These are phyloP conservation scores for Myxozyma geophila DNA, from an alignment of 805 yeast species.

Conservation along the genomic window DNA sequence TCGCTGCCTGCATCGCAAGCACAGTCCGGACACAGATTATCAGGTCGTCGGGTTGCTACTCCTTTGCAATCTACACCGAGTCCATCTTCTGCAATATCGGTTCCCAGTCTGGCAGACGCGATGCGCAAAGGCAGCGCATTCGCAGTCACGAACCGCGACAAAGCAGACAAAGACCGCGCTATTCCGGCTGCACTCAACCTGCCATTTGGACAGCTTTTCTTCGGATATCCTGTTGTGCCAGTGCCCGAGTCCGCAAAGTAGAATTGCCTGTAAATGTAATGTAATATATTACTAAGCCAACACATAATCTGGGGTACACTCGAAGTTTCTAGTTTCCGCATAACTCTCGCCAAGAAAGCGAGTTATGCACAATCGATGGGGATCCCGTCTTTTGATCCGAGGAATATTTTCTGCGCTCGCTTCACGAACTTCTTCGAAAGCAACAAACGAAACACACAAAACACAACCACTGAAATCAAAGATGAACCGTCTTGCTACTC, in stretches of 20 bases:
- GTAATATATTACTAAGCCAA: background rate
- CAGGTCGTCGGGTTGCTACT: conserved; percentile 21
- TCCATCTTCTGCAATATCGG: conserved; percentile 16
- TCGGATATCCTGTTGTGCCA: conserved; percentile 73
- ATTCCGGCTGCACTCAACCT: conserved; percentile 69
- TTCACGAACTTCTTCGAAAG: background rate
- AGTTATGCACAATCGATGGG: conserved; percentile 22
- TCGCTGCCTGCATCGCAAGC: conserved; percentile 7
- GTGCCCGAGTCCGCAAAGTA: conserved; percentile 9
- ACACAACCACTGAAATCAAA: background rate
- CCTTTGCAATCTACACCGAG: conserved; percentile 9
- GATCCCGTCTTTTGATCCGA: background rate
- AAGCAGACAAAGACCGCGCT: conserved; percentile 22
- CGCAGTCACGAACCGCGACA: conserved; percentile 31
- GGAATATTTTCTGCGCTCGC: conserved; percentile 1
- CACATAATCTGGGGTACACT: conserved; percentile 14
- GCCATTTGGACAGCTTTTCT: conserved; percentile 86
- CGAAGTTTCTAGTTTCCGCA: conserved; percentile 33
- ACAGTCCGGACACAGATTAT: conserved; percentile 25
- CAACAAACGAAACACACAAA: background rate
- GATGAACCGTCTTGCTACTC: conserved; percentile 32
- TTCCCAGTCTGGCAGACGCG: conserved; percentile 30
- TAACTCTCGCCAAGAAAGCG: background rate
- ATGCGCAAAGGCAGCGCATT: conserved; percentile 32
- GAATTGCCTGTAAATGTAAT: background rate